Percentiles rank a stretch among this genome's conserved stretches.
Conservation (phyloP, 2,329 filamentous ascomycete species). For the Neonectria sp. region DNA sequence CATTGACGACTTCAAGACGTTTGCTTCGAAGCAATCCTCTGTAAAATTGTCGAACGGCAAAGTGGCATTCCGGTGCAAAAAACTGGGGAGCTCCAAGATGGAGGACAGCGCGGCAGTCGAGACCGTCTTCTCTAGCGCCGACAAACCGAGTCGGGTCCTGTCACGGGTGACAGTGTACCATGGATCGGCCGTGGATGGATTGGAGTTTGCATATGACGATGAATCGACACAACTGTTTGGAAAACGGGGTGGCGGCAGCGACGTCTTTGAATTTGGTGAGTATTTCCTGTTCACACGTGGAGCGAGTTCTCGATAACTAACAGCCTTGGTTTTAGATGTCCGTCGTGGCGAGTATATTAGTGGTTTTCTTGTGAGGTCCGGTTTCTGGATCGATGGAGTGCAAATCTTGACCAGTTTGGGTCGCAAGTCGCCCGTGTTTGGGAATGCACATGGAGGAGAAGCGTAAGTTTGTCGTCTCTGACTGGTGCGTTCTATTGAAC, state of each 20-base stretch:
- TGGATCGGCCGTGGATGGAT: constrained; percentile 82
- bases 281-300: constrained; percentile 22
- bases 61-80: constrained; percentile 81
- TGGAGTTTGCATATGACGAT: constrained; percentile 96
- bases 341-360: constrained; percentile 88
- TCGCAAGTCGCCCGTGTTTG: constrained; percentile 88
- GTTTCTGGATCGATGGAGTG: constrained; percentile 88
- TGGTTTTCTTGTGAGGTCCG: constrained; percentile 87
- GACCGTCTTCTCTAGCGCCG: constrained; percentile 79
- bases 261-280: constrained; percentile 84
- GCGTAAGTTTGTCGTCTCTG: constrained; percentile 73
- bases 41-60: constrained; percentile 81
- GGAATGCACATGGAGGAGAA: constrained; percentile 84
- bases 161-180: constrained; percentile 83
- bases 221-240: constrained; percentile 88
- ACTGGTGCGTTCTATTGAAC: neutral
- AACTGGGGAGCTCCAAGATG: constrained; percentile 80
- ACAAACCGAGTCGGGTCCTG: constrained; percentile 80
- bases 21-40: constrained; percentile 79
- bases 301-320: constrained; percentile 31
- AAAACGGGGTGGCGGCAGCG: constrained; percentile 77
- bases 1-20: constrained; percentile 81
- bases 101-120: constrained; percentile 80
- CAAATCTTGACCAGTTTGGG: constrained; percentile 92
- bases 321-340: constrained; percentile 73